phyloP scores from a whole-genome alignment of 768 basidiomycete genomes.

The Ramaria sp. region DNA sequence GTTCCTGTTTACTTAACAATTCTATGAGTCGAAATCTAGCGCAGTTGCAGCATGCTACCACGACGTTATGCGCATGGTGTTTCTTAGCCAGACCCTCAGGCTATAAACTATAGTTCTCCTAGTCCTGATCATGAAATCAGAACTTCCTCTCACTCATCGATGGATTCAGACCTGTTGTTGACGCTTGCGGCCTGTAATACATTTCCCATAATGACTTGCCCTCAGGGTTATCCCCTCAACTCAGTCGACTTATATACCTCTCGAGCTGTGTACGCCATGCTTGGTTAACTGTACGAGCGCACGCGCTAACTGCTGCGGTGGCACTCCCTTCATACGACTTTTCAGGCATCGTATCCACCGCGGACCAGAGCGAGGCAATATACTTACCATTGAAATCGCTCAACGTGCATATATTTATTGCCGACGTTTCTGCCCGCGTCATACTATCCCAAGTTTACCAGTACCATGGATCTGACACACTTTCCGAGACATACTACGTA shows the following conservation, averaged over 20 bases:
- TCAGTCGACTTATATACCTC: background rate
- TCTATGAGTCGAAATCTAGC: no score
- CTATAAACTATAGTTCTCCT: no score
- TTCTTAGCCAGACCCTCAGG: no score
- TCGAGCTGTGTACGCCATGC: background rate
- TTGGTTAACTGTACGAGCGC: background rate
- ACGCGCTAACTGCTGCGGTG: background rate
- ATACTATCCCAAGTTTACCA: background rate
- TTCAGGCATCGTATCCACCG: background rate
- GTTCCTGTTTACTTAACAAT: no score
- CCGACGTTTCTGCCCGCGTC: background rate
- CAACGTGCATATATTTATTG: background rate
- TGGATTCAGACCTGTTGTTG: no score
- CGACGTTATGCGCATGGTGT: no score
- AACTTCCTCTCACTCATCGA: no score
- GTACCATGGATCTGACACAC: background rate
- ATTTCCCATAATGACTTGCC: no score
- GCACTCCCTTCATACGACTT: background rate
- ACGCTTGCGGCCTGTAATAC: no score
- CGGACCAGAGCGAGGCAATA: background rate
- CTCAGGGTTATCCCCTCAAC: background rate
- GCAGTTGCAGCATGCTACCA: no score
- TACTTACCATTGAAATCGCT: background rate
- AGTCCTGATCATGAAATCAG: no score
- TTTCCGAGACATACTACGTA: slow-evolving; percentile 29